A percentile compares a stretch with the other conserved stretches of the same genome.
Conservation (phyloP, 2,329 filamentous ascomycete genomes). For the Berkeleyomyces rouxiae region DNA sequence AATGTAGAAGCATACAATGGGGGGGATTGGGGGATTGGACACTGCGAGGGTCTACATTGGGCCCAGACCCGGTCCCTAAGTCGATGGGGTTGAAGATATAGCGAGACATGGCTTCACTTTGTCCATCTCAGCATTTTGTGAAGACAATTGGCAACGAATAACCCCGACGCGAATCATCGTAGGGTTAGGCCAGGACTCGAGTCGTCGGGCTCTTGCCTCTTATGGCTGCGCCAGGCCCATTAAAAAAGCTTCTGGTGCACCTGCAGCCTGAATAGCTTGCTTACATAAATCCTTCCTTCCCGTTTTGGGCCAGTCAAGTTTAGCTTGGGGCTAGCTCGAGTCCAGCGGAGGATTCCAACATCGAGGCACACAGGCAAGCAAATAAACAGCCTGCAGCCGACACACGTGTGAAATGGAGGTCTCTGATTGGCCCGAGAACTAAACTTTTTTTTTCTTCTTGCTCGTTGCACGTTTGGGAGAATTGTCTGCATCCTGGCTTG, state of each 20-base stretch:
- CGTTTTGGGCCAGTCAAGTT: background rate
- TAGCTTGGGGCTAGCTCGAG: background rate
- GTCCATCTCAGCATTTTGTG: too few relatives aligned
- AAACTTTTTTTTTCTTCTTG: background rate
- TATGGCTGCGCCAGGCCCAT: background rate
- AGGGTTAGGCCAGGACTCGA: background rate
- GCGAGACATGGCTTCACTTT: too few relatives aligned
- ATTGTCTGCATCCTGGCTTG: slow-evolving; percentile 2
- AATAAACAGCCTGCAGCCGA: background rate
- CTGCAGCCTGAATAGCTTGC: background rate
- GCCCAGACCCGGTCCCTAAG: too few relatives aligned
- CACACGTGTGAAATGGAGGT: background rate
- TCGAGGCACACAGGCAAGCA: background rate
- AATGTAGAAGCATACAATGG: too few relatives aligned
- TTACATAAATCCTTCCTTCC: background rate
- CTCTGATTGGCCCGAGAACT: slow-evolving; percentile 1
- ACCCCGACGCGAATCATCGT: too few relatives aligned
- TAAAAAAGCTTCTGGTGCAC: background rate
- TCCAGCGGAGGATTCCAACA: background rate
- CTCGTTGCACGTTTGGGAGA: background rate
- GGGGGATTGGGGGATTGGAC: too few relatives aligned
- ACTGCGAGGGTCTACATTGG: too few relatives aligned
- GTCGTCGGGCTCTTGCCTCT: background rate
- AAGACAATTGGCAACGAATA: too few relatives aligned
- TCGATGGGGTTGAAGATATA: too few relatives aligned